phyloP scores from a whole-genome alignment of 176 grass and related monocot species.

The Triticum timopheevii region DNA sequence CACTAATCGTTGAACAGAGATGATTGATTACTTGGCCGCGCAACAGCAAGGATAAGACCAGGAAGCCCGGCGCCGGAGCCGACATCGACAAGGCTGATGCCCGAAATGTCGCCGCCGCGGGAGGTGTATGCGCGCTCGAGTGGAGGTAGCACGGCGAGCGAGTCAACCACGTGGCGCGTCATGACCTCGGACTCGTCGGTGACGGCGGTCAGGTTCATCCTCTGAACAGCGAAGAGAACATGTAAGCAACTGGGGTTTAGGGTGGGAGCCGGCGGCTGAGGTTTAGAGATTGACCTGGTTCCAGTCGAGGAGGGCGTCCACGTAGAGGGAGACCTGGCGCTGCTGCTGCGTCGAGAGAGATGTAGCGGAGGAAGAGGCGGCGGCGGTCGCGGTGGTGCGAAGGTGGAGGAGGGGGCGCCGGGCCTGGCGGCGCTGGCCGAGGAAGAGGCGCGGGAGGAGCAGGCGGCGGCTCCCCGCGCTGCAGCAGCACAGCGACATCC shows the following conservation, averaged over 20 bases:
- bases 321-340: slow-evolving; percentile 74
- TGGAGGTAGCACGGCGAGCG: slow-evolving; percentile 60
- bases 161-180: slow-evolving; percentile 79
- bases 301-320: slow-evolving; percentile 70
- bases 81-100: slow-evolving; percentile 66
- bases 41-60: slow-evolving; percentile 72
- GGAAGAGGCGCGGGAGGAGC: slow-evolving; percentile 20
- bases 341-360: slow-evolving; percentile 59
- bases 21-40: slow-evolving; percentile 52
- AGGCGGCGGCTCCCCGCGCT: slow-evolving; percentile 1
- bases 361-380: not conserved
- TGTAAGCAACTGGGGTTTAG: not conserved
- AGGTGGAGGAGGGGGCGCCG: not conserved
- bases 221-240: slow-evolving; percentile 38
- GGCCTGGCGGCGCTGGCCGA: not conserved
- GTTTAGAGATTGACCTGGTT: slow-evolving; percentile 56
- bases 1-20: not conserved
- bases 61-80: slow-evolving; percentile 79
- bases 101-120: slow-evolving; percentile 26
- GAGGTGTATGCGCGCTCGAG: slow-evolving; percentile 51
- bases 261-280: not conserved
- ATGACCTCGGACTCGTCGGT: slow-evolving; percentile 75
- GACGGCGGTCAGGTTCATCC: slow-evolving; percentile 91
- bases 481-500: slow-evolving; percentile 47
- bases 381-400: slow-evolving; percentile 4